A percentile compares a stretch with the other conserved stretches of the same genome.
These are phyloP conservation scores for Tetrahymena borealis DNA, from an alignment of 73 alveolate genomes.

Conservation along the genomic window DNA sequence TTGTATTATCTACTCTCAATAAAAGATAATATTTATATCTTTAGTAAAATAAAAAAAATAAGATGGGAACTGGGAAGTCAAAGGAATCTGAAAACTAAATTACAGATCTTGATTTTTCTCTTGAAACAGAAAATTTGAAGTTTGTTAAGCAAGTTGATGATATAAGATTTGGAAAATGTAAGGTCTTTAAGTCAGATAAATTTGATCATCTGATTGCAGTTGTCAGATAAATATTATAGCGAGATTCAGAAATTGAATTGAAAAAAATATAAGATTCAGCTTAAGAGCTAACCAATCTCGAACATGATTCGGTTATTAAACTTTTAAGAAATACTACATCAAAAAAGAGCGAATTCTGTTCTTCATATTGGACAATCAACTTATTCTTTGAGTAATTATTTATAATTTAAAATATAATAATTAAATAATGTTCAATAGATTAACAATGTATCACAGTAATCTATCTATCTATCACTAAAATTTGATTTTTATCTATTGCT, in stretches of 20 bases:
- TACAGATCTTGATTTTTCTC: not conserved
- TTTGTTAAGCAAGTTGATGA: not conserved
- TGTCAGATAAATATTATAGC: not conserved
- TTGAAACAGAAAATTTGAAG: not conserved
- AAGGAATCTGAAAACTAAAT: not conserved
- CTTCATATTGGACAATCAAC: not conserved
- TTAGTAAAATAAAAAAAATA: no score
- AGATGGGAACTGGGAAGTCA: not conserved
- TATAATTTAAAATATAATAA: no score
- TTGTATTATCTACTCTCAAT: no score
- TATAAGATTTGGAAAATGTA: not conserved
- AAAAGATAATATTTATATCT: no score
- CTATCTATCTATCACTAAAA: no score
- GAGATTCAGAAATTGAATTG: not conserved
- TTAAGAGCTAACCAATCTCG: not conserved
- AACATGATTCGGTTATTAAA: not conserved
- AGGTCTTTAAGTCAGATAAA: not conserved
- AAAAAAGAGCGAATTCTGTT: not conserved
- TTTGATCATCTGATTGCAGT: not conserved
- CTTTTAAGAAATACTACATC: not conserved
- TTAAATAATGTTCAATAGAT: no score
- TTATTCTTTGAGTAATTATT: not conserved
- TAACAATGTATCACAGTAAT: no score
- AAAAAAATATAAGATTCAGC: not conserved
- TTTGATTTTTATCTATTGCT: no score